Evolutionary conservation across 768 basidiomycete species (phyloP).

Genomic region (Mycena floridula): DNA sequence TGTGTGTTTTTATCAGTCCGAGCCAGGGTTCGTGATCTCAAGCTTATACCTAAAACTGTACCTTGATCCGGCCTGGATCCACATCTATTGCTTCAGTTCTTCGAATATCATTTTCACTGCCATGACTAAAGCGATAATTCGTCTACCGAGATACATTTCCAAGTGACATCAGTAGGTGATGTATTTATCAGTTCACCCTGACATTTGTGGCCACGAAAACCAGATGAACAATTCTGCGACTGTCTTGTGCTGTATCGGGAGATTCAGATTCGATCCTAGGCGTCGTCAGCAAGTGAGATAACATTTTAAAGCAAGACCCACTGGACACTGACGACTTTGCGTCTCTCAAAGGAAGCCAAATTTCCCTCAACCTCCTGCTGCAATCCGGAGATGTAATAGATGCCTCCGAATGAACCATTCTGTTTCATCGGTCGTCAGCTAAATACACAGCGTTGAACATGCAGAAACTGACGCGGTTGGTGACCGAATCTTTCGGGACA

Average conservation of each 20-base stretch:
- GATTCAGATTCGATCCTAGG: slow-evolving; percentile 38
- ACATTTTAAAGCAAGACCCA: slow-evolving; percentile 19
- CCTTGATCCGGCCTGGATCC: too few species aligned
- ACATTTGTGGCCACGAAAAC: slow-evolving; percentile 45
- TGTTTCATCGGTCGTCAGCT: too few species aligned
- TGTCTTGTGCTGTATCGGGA: slow-evolving; percentile 28
- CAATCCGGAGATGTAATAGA: slow-evolving; percentile 47
- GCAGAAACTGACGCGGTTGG: slow-evolving; percentile 33
- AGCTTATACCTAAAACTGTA: too few species aligned
- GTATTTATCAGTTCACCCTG: not conserved
- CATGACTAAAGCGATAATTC: too few species aligned
- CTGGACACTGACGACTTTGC: slow-evolving; percentile 47
- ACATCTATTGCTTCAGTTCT: too few species aligned
- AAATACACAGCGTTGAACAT: slow-evolving; percentile 2
- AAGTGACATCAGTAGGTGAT: too few species aligned
- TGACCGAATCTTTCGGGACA: slow-evolving; percentile 29
- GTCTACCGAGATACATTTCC: too few species aligned
- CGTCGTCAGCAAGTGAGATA: not conserved
- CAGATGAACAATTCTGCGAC: slow-evolving; percentile 41
- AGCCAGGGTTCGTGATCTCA: too few species aligned
- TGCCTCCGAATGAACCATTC: slow-evolving; percentile 44
- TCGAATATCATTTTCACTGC: too few species aligned
- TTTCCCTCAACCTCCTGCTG: slow-evolving; percentile 29
- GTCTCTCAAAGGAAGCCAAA: slow-evolving; percentile 32
- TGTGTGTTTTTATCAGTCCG: too few species aligned